Evolutionary conservation across 2,329 filamentous ascomycete genomes (phyloP).

Genomic region (Eutypella sp.): DNA sequence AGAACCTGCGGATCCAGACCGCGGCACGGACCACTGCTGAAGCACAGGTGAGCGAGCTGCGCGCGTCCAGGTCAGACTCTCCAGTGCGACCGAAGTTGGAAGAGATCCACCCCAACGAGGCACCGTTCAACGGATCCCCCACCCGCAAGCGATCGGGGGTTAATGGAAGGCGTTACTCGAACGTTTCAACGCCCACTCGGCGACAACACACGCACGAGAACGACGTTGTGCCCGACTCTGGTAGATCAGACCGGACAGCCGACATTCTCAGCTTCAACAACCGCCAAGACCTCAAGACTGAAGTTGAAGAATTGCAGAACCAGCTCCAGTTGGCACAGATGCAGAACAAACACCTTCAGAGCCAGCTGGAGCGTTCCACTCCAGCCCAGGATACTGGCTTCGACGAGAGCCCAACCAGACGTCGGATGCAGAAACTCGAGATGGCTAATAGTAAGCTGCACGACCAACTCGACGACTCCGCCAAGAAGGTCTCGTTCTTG

Average conservation of each 20-base stretch:
- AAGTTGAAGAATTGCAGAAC: slow-evolving; percentile 89
- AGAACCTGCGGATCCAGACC: slow-evolving; percentile 77
- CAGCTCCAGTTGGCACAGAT: slow-evolving; percentile 91
- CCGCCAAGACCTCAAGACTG: slow-evolving; percentile 83
- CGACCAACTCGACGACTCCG: slow-evolving; percentile 89
- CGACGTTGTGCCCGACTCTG: slow-evolving; percentile 63
- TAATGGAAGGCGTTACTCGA: slow-evolving; percentile 59
- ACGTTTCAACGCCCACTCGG: slow-evolving; percentile 72
- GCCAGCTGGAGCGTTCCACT: slow-evolving; percentile 69
- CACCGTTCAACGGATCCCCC: slow-evolving; percentile 68
- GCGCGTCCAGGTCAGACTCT: slow-evolving; percentile 67
- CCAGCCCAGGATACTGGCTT: slow-evolving; percentile 56
- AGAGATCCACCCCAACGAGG: slow-evolving; percentile 82
- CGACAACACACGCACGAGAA: slow-evolving; percentile 63
- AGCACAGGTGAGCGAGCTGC: slow-evolving; percentile 71
- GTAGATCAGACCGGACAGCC: slow-evolving; percentile 76
- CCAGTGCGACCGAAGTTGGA: slow-evolving; percentile 72
- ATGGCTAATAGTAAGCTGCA: slow-evolving; percentile 87
- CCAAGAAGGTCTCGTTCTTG: slow-evolving; percentile 83
- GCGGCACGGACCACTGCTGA: slow-evolving; percentile 80
- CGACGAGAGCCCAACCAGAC: slow-evolving; percentile 73
- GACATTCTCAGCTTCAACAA: slow-evolving; percentile 82
- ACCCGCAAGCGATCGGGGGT: slow-evolving; percentile 57
- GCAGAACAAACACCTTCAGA: slow-evolving; percentile 90
- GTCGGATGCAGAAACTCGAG: slow-evolving; percentile 85